Base-by-base conservation (phyloP, 2,329 filamentous ascomycete genomes). In the Ophiognomonia clavigignenti-juglandacearum region DNA sequence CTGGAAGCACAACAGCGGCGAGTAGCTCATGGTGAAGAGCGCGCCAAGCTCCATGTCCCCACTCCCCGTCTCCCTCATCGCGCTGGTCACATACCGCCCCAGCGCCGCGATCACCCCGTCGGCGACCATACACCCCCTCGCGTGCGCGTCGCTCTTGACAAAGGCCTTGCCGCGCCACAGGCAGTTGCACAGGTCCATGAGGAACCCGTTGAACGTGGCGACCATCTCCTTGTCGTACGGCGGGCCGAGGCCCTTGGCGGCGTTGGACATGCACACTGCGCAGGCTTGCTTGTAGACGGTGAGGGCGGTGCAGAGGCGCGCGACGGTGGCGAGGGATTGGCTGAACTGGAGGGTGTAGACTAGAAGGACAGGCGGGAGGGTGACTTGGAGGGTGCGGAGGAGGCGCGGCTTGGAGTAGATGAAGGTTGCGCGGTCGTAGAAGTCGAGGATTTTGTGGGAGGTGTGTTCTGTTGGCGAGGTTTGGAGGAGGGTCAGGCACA, bases 101-200 rank as follows among this genome's bases (percentile, higher is more conserved):
- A 83, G 64, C 2, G 59, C 57, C 8, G 66, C 58, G 13, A 77
- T 67, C 2, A 82, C 68, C 0, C 66, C 51, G 10, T 58, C 57
- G 13, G 75, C 62, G 6, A 79, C 54, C 49, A 75, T 64, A 55
- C 78, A 82, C 8, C 78, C 80, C 44, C 74, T 71, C 2, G 80
- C 73, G 57, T 82, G 82, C n/a, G 75, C 67, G 54, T 92, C 86
- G 2, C 71, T 69, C 11, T 69, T 68, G 48, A 80, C 80, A 50
- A 95, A 84, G 1, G 85, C 88, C 11, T 83, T 79, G 19, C 80
- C 78, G 8, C 88, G 79, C 88, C 88, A 95, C 39, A 93, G 64
- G 42, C 86, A 81, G 61, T 95, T 95, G 70, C 88, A 91, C 26
- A 90, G 77, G 60, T 95, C 89, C 81, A 93, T 91, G 26, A 95